Evolutionary conservation across 2,329 filamentous ascomycete species (phyloP).

Genomic region (Fusarium cyanostomum): DNA sequence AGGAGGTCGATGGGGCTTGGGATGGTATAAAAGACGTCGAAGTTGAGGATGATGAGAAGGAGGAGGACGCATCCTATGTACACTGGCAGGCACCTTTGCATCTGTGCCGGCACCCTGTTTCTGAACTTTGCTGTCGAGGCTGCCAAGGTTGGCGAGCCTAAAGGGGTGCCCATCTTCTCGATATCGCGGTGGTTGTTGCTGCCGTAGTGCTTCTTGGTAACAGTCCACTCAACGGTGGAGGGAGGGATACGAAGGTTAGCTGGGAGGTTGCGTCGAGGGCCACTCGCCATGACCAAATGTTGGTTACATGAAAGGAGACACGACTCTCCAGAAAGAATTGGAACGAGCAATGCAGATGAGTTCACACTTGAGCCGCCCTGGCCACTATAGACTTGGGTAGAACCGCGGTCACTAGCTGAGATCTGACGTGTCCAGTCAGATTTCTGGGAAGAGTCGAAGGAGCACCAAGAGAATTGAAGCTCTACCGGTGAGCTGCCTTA

Average conservation of each 20-base stretch:
- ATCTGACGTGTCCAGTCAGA: neutral
- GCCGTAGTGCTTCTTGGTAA: slow-evolving; percentile 17
- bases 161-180: slow-evolving; percentile 44
- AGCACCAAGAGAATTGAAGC: slow-evolving; percentile 14
- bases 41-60: slow-evolving; percentile 58
- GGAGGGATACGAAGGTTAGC: slow-evolving; percentile 34
- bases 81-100: slow-evolving; percentile 58
- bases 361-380: neutral
- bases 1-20: slow-evolving; percentile 36
- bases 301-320: neutral
- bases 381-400: neutral
- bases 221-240: slow-evolving; percentile 17
- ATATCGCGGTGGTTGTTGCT: slow-evolving; percentile 1
- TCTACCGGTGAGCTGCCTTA: slow-evolving; percentile 19
- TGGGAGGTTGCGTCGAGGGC: slow-evolving; percentile 35
- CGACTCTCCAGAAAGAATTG: neutral
- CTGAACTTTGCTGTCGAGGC: slow-evolving; percentile 50
- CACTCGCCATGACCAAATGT: slow-evolving; percentile 38
- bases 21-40: slow-evolving; percentile 50
- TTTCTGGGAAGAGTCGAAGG: neutral
- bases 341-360: slow-evolving; percentile 1
- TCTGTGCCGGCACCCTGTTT: slow-evolving; percentile 55
- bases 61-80: slow-evolving; percentile 56
- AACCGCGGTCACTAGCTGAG: neutral
- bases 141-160: slow-evolving; percentile 51